A percentile compares a stretch with the other conserved stretches of the same genome.
These are phyloP conservation scores for Metroxylon sagu DNA, from an alignment of 176 grass and related monocot genomes.

Conservation along the genomic window DNA sequence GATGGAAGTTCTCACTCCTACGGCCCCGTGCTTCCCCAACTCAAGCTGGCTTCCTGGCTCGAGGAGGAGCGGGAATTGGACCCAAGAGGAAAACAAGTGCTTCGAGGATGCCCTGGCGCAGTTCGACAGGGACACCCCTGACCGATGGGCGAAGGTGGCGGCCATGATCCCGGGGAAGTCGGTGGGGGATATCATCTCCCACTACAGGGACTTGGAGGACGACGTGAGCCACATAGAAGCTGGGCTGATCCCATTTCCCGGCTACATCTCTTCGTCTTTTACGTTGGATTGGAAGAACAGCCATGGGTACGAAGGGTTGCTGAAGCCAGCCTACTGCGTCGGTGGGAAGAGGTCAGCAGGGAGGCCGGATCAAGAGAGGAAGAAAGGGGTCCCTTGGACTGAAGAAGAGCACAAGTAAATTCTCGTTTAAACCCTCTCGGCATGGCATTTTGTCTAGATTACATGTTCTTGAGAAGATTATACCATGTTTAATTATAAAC, in stretches of 20 bases:
- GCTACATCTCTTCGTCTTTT: slow-evolving; percentile 39
- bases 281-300: slow-evolving; percentile 55
- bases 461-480: too few species aligned
- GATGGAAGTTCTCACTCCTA: slow-evolving; percentile 58
- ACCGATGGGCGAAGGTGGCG: slow-evolving; percentile 64
- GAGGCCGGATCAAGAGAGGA: slow-evolving; percentile 74
- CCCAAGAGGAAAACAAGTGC: slow-evolving; percentile 70
- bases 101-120: slow-evolving; percentile 74
- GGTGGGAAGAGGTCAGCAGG: slow-evolving; percentile 43
- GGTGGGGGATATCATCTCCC: slow-evolving; percentile 35
- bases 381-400: slow-evolving; percentile 96
- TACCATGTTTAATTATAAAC: too few species aligned
- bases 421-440: too few species aligned
- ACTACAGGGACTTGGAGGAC: slow-evolving; percentile 64
- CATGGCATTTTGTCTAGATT: too few species aligned
- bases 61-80: slow-evolving; percentile 40
- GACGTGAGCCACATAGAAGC: slow-evolving; percentile 83
- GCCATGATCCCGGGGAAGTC: slow-evolving; percentile 48
- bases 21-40: slow-evolving; percentile 36
- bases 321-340: slow-evolving; percentile 52
- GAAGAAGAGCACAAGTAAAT: slow-evolving; percentile 95
- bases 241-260: slow-evolving; percentile 59
- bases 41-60: slow-evolving; percentile 32
- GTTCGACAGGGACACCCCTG: slow-evolving; percentile 51
- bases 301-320: slow-evolving; percentile 24